A percentile compares a stretch with the other conserved stretches of the same genome.
Conservation (phyloP, 805 yeast species). For the Hanseniaspora opuntiae region DNA sequence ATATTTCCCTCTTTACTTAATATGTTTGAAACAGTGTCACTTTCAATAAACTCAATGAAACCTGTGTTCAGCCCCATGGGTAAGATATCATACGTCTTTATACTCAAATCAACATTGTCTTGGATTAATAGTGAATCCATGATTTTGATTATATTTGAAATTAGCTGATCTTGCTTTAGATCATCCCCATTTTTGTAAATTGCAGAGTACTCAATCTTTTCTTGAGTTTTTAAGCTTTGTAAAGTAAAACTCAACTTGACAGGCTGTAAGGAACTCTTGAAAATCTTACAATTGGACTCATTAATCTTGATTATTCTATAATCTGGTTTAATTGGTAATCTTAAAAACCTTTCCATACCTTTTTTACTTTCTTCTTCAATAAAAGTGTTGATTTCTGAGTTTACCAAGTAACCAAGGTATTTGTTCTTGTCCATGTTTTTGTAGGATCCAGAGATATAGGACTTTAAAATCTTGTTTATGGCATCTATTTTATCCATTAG, state of each 20-base stretch:
- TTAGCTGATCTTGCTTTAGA: conserved; percentile 87
- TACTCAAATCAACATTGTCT: conserved; percentile 76
- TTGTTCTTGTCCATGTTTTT: conserved; percentile 45
- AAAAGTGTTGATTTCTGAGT: conserved; percentile 31
- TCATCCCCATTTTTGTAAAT: conserved; percentile 95
- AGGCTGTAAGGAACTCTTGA: conserved; percentile 84
- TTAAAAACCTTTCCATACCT: conserved; percentile 43
- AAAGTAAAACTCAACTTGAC: conserved; percentile 55
- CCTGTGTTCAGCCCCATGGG: conserved; percentile 90
- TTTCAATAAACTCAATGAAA: conserved; percentile 85
- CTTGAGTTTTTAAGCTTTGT: conserved; percentile 32
- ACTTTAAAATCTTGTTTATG: neutral
- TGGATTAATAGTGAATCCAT: conserved; percentile 81
- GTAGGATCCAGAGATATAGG: neutral
- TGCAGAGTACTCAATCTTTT: conserved; percentile 44
- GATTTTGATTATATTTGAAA: conserved; percentile 78
- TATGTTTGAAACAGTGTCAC: conserved; percentile 73
- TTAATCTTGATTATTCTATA: conserved; percentile 43
- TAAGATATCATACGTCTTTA: conserved; percentile 78
- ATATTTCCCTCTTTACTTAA: conserved; percentile 64
- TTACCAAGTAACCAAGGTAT: conserved; percentile 36
- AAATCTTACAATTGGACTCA: conserved; percentile 71
- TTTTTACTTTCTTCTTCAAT: conserved; percentile 23
- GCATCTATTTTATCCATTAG: neutral
- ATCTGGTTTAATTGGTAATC: conserved; percentile 8